Conservation (phyloP, 306 rosid species). For the Cajanus cajan region DNA sequence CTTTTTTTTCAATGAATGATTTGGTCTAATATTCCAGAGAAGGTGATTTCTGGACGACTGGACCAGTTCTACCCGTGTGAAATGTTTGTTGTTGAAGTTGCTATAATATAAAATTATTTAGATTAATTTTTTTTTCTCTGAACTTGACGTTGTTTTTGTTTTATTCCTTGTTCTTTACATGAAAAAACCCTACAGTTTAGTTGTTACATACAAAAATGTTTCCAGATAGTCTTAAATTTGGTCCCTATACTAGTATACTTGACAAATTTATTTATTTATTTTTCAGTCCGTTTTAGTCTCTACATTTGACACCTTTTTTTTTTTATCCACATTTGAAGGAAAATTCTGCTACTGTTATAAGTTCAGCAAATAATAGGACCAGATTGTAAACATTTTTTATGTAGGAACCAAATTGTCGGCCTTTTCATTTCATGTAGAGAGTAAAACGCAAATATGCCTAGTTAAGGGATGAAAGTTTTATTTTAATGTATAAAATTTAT, state of each 20-base stretch:
- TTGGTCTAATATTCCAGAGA: conserved; percentile 17
- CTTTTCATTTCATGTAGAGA: neutral
- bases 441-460: neutral
- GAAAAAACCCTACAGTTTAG: neutral
- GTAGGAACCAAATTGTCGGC: neutral
- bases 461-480: neutral
- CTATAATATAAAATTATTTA: neutral
- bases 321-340: neutral
- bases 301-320: no score
- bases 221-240: neutral
- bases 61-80: neutral
- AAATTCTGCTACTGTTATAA: neutral
- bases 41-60: neutral
- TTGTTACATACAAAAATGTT: neutral
- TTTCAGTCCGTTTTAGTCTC: no score
- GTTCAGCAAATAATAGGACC: neutral
- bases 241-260: neutral
- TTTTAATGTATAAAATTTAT: neutral
- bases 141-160: neutral
- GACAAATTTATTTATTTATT: neutral
- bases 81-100: conserved; percentile 1
- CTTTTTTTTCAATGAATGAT: conserved; percentile 1
- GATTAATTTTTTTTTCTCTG: neutral
- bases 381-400: neutral
- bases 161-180: neutral